Percentiles rank a stretch among this genome's conserved stretches.
These are phyloP conservation scores for Mangifera indica DNA, from an alignment of 345 rosid genomes.

Conservation along the genomic window DNA sequence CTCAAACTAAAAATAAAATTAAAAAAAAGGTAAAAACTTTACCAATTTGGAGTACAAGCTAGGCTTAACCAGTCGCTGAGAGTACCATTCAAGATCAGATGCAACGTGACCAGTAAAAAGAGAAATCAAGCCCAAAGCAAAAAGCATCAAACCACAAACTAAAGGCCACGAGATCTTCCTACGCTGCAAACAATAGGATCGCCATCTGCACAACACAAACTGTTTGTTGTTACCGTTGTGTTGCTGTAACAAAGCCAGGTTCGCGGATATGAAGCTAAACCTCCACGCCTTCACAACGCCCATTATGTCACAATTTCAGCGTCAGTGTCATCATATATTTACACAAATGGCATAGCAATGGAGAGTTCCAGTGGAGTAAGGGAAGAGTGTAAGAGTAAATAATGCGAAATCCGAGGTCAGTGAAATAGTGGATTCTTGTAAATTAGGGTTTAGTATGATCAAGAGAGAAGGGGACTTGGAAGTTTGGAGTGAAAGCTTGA, in stretches of 20 bases:
- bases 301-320: constrained; percentile 34
- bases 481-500: too few relatives aligned
- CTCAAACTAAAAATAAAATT: not conserved
- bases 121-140: constrained; percentile 81
- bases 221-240: constrained; percentile 37
- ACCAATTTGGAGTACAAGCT: constrained; percentile 61
- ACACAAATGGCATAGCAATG: constrained; percentile 31
- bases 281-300: constrained; percentile 56
- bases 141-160: constrained; percentile 83
- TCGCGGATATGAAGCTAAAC: constrained; percentile 48
- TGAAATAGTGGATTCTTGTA: not conserved
- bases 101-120: constrained; percentile 92
- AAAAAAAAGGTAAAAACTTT: constrained; percentile 1
- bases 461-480: not conserved
- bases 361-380: not conserved
- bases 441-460: constrained; percentile 30
- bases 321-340: constrained; percentile 37
- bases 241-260: constrained; percentile 62
- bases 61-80: constrained; percentile 66
- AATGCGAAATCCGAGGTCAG: constrained; percentile 3
- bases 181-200: constrained; percentile 43
- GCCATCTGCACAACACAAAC: constrained; percentile 42
- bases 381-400: not conserved
- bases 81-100: constrained; percentile 95
- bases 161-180: constrained; percentile 58